These are phyloP conservation scores for Liquidambar formosana DNA, from an alignment of 164 flowering plant genomes.

Conservation along the genomic window DNA sequence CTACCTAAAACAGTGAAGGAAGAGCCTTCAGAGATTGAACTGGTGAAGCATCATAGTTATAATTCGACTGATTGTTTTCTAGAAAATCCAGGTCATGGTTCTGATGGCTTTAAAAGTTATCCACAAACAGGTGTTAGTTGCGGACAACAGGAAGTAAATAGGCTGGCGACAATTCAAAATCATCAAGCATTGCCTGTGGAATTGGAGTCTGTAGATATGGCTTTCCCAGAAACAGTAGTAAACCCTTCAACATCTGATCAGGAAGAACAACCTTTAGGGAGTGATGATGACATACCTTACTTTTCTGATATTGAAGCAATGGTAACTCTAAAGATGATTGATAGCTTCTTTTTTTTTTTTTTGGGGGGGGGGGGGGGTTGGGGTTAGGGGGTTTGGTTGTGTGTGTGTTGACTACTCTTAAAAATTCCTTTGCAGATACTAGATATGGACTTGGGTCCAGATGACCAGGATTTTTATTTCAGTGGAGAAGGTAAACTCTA, in stretches of 20 bases:
- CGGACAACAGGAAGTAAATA: constrained; percentile 32
- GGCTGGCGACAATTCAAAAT: constrained; percentile 13
- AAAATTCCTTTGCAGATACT: constrained; percentile 60
- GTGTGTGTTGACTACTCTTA: no score
- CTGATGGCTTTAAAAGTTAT: constrained; percentile 22
- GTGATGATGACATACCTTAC: constrained; percentile 70
- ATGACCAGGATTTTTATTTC: constrained; percentile 46
- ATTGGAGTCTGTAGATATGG: constrained; percentile 22
- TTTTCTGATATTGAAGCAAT: constrained; percentile 90
- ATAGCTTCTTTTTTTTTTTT: neutral
- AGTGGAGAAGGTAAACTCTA: constrained; percentile 56
- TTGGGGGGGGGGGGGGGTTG: no score
- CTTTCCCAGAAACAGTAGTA: constrained; percentile 22
- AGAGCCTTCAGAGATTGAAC: constrained; percentile 16
- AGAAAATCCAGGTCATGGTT: constrained; percentile 26
- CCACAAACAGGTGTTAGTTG: constrained; percentile 16
- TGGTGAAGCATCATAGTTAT: constrained; percentile 19
- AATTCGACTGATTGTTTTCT: constrained; percentile 13
- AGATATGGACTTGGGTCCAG: constrained; percentile 82
- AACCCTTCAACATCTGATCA: constrained; percentile 35
- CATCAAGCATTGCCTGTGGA: constrained; percentile 26
- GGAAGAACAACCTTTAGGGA: constrained; percentile 48
- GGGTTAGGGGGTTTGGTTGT: no score
- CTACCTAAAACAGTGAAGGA: constrained; percentile 24
- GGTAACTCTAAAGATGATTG: constrained; percentile 40